Evolutionary conservation across 495 filamentous ascomycete genomes (phyloP).

Genomic region (Penicillium salamii): DNA sequence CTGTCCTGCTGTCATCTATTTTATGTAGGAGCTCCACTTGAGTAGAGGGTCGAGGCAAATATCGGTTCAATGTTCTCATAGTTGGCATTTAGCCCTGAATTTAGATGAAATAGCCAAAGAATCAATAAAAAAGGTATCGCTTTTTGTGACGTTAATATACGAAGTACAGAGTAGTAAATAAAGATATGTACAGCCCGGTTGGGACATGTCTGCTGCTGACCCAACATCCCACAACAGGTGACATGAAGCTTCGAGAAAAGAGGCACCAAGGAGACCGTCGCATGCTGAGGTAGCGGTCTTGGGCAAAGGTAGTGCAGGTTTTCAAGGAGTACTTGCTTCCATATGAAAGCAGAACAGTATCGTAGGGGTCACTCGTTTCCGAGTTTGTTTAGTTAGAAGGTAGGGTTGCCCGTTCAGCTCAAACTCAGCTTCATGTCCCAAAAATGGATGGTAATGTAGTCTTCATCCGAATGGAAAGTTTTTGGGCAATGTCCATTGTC

Average conservation of each 20-base stretch:
- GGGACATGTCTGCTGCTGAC: neutral
- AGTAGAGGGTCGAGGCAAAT: too few species aligned
- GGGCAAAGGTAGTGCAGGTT: neutral
- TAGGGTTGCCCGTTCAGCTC: too few species aligned
- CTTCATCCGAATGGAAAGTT: too few species aligned
- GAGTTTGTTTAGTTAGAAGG: too few species aligned
- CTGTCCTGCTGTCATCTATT: too few species aligned
- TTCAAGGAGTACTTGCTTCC: neutral
- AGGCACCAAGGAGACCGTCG: neutral
- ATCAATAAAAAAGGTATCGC: conserved; percentile 1
- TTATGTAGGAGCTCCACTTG: too few species aligned
- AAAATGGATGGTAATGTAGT: too few species aligned
- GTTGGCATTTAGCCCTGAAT: too few species aligned
- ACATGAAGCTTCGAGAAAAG: neutral
- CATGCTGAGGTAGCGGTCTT: neutral
- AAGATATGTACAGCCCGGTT: neutral
- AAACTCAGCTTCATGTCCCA: too few species aligned
- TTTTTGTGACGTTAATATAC: conserved; percentile 1
- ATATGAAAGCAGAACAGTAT: neutral
- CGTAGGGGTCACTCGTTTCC: too few species aligned
- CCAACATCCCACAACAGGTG: neutral
- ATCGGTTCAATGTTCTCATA: too few species aligned
- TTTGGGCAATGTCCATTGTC: neutral
- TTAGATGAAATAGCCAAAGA: neutral
- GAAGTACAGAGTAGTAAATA: neutral